A percentile compares a stretch with the other conserved stretches of the same genome.
Evolutionary conservation across 768 basidiomycete genomes (phyloP).

Genomic region (Sporobolomyces phaffii): DNA sequence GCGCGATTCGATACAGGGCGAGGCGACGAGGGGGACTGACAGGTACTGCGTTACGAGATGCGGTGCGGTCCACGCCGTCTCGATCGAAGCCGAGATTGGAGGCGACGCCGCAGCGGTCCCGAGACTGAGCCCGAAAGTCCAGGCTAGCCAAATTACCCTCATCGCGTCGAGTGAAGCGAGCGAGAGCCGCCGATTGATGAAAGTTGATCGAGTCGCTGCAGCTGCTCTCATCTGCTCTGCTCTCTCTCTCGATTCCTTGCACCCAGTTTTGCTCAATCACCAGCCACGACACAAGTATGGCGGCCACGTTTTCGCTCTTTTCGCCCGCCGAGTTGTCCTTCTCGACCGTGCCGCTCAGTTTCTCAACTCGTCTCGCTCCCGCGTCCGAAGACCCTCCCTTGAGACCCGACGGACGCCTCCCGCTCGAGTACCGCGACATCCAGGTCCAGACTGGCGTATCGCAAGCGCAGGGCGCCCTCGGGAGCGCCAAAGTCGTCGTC

Average conservation of each 20-base stretch:
- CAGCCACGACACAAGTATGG: background rate
- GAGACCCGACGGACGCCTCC: slow-evolving; percentile 69
- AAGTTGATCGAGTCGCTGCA: too few relatives aligned
- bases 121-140: background rate
- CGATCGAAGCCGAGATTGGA: background rate
- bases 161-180: background rate
- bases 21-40: slow-evolving; percentile 53
- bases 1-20: background rate
- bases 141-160: background rate
- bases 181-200: too few relatives aligned
- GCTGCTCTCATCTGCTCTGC: background rate
- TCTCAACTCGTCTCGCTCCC: slow-evolving; percentile 63
- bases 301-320: slow-evolving; percentile 32
- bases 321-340: slow-evolving; percentile 35
- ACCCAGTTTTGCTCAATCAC: too few relatives aligned
- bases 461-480: slow-evolving; percentile 64
- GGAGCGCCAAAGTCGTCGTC: slow-evolving; percentile 70
- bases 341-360: slow-evolving; percentile 22
- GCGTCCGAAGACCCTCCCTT: slow-evolving; percentile 54
- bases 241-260: background rate
- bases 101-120: background rate
- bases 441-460: slow-evolving; percentile 70
- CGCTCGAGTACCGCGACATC: slow-evolving; percentile 63
- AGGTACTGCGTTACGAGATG: slow-evolving; percentile 61
- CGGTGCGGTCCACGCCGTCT: slow-evolving; percentile 62